A percentile compares a stretch with the other conserved stretches of the same genome.
These are phyloP conservation scores for Quercus ilex DNA, from an alignment of 306 rosid species.

Conservation along the genomic window DNA sequence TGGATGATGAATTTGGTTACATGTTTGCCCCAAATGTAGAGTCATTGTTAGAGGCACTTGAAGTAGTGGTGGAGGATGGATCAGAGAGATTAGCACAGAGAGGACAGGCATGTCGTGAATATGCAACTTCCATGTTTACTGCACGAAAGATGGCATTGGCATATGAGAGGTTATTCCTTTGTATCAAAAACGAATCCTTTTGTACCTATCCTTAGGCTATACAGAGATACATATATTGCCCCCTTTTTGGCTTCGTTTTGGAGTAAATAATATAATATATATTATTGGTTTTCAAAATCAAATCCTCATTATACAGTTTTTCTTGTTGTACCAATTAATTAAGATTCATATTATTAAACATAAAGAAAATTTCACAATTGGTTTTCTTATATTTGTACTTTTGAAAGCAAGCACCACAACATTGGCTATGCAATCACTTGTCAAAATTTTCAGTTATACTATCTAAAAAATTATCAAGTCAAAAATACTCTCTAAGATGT, in stretches of 20 bases:
- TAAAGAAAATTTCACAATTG: no score
- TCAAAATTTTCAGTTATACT: no score
- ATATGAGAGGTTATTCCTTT: constrained; percentile 78
- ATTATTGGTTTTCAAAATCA: no score
- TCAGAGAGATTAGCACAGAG: constrained; percentile 50
- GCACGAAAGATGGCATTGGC: constrained; percentile 87
- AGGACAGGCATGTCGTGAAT: constrained; percentile 66
- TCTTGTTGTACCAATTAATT: no score
- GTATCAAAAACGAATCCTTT: constrained; percentile 63
- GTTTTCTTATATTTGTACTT: no score
- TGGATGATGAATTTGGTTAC: constrained; percentile 73
- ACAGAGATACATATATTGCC: neutral
- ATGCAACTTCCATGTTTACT: constrained; percentile 80
- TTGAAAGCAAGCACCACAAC: no score
- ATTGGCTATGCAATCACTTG: no score
- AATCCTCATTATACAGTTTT: no score
- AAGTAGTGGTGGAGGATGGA: constrained; percentile 64
- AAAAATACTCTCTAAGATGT: no score
- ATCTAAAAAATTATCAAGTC: no score
- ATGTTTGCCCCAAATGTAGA: constrained; percentile 90
- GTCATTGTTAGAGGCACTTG: constrained; percentile 64
- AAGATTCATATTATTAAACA: no score
- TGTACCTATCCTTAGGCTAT: constrained; percentile 55
- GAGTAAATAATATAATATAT: neutral
- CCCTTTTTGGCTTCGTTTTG: constrained; percentile 10